Evolutionary conservation across 2,329 filamentous ascomycete genomes (phyloP).

Genomic region (Fonsecaea multimorphosa): DNA sequence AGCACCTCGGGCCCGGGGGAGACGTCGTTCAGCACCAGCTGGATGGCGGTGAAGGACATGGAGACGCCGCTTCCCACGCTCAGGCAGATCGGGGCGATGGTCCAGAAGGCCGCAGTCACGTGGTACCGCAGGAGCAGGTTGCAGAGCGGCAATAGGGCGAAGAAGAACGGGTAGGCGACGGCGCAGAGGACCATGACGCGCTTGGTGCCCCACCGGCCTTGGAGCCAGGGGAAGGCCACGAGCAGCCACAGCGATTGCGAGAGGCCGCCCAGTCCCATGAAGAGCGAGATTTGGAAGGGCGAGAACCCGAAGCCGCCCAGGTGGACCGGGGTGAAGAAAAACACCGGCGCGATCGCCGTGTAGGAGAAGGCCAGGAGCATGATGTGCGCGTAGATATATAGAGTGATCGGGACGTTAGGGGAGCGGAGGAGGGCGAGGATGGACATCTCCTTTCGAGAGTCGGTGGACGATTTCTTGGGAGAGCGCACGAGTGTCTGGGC

Average conservation of each 20-base stretch:
- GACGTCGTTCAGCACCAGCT: conserved; percentile 77
- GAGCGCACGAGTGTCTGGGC: conserved; percentile 25
- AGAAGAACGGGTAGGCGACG: conserved; percentile 68
- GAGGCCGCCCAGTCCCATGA: conserved; percentile 68
- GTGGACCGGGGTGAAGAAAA: conserved; percentile 66
- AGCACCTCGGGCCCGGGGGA: conserved; percentile 68
- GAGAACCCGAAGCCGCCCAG: conserved; percentile 71
- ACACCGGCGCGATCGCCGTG: conserved; percentile 72
- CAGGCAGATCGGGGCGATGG: conserved; percentile 52
- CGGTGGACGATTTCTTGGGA: conserved; percentile 14
- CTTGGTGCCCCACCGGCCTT: conserved; percentile 70
- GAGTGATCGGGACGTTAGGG: conserved; percentile 69
- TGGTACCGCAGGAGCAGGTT: conserved; percentile 62
- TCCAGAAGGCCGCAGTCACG: conserved; percentile 63
- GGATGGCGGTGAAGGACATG: conserved; percentile 72
- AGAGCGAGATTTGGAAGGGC: conserved; percentile 67
- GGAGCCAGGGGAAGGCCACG: conserved; percentile 70
- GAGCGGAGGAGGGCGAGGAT: conserved; percentile 63
- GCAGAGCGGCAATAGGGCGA: conserved; percentile 60
- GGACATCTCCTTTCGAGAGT: conserved; percentile 46
- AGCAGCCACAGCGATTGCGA: conserved; percentile 75
- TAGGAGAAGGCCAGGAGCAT: conserved; percentile 74
- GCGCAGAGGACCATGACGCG: conserved; percentile 67
- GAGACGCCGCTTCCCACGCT: conserved; percentile 67
- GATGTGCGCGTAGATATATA: conserved; percentile 69